A percentile compares a stretch with the other conserved stretches of the same genome.
Conservation (phyloP, 495 filamentous ascomycete genomes). For the Neurospora sp. region DNA sequence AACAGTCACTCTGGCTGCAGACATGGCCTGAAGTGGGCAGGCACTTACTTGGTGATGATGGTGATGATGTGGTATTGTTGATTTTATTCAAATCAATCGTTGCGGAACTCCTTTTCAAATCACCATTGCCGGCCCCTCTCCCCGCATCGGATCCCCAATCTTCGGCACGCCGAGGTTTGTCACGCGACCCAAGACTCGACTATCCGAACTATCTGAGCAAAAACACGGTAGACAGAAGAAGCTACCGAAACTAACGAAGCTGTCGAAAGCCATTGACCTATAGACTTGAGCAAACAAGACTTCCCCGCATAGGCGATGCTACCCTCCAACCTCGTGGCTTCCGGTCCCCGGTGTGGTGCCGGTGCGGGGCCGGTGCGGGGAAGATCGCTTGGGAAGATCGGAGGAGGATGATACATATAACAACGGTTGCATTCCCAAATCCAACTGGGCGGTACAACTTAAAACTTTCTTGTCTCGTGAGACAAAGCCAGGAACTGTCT, state of each 20-base stretch:
- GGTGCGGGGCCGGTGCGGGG: too few species aligned
- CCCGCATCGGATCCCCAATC: background rate
- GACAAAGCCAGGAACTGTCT: too few species aligned
- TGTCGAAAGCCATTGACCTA: background rate
- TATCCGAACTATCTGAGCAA: background rate
- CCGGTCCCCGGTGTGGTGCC: background rate
- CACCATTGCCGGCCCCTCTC: background rate
- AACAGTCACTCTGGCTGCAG: background rate
- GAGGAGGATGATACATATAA: background rate
- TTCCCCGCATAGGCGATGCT: background rate
- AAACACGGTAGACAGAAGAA: background rate
- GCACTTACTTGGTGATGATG: too few species aligned
- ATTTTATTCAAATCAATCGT: too few species aligned
- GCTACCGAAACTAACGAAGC: background rate
- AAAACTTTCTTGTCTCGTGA: too few species aligned
- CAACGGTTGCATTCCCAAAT: background rate
- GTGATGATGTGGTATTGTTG: too few species aligned
- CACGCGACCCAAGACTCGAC: background rate
- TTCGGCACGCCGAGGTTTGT: background rate
- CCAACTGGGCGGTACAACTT: background rate
- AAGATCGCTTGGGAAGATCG: too few species aligned
- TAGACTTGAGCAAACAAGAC: background rate
- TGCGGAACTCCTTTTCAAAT: background rate
- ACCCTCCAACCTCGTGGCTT: background rate
- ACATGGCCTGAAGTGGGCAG: too few species aligned